Evolutionary conservation across 169 alveolate genomes (phyloP), one percentile per base, ranked within the genome.

Genomic region (Fabrea salina): DNA sequence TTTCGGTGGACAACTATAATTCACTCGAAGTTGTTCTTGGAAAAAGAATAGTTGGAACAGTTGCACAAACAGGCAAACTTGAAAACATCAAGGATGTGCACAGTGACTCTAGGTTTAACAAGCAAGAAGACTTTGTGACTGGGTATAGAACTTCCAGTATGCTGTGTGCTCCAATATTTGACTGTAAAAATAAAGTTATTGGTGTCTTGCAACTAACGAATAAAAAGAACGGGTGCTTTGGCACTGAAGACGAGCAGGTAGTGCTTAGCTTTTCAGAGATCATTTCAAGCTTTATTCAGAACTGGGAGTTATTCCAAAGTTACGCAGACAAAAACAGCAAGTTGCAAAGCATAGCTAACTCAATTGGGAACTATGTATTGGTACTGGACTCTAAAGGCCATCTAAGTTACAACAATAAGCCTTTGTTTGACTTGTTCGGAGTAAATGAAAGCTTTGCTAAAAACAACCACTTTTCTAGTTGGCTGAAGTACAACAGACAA

Each of bases 51-150:
- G 33, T 25, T 11, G 67, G 67, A 13, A n/a, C n/a, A 22, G 67
- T 56, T 13, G 67, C 67, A 13, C 67, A 56, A 56, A 56, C 67
- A 13, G 67, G 67, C 22, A 27, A n/a, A 56, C n/a, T 35, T 11
- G 67, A 56, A 25, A 61, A 25, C 37, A 37, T 61, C 11, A 13
- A 32, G 13, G 75, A 61, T 4, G 75, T 27, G 8, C 37, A 61
- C 3, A n/a, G 37, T 11, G 75, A 61, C 25, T 25, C 64, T 33
- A n/a, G 75, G 2, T 61, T 61, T 61, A 35, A 61, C 37, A 27
- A 16, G 53, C 32, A 22, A 16, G 27, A 32, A 0, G 75, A 61
- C 3, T 16, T n/a, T 30, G 25, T 16, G 0, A 61, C 75, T 1
- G 67, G 67, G n/a, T 56, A 56, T 25, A 27, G 67, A 11, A 56